These are phyloP conservation scores for Bruguiera gymnorhiza DNA, from an alignment of 345 rosid species.

Conservation along the genomic window DNA sequence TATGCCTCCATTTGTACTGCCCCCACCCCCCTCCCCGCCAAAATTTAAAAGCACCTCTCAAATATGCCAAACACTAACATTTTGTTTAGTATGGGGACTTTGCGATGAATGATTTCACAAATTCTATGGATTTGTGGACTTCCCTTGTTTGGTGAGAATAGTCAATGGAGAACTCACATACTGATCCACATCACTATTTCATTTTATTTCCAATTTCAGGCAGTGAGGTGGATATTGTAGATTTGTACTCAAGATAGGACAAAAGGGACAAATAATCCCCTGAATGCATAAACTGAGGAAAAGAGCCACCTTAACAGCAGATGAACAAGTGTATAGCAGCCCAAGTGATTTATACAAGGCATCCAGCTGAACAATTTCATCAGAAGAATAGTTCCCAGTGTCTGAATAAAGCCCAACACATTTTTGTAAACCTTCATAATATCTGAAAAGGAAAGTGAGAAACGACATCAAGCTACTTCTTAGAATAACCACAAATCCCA, in stretches of 20 bases:
- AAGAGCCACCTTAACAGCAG: conserved; percentile 84
- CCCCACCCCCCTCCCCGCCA: too few species aligned
- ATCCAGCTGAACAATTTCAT: conserved; percentile 72
- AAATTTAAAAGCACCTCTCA: too few species aligned
- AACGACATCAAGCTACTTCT: conserved; percentile 5
- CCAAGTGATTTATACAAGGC: conserved; percentile 71
- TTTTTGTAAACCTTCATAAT: conserved; percentile 86
- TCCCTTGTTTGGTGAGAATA: too few species aligned
- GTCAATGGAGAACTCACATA: too few species aligned
- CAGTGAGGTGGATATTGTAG: neutral
- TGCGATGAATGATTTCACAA: too few species aligned
- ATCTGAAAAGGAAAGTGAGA: conserved; percentile 43
- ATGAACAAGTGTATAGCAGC: conserved; percentile 73
- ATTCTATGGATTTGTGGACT: too few species aligned
- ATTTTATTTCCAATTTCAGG: too few species aligned
- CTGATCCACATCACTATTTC: too few species aligned
- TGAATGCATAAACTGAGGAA: neutral
- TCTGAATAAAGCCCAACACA: conserved; percentile 63
- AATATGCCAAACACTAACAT: too few species aligned
- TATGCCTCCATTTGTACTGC: too few species aligned
- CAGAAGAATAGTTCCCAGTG: conserved; percentile 58
- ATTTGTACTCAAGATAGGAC: neutral
- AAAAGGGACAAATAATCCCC: neutral
- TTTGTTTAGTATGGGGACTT: too few species aligned
- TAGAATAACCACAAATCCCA: neutral